Percentiles rank a stretch among this genome's conserved stretches.
These are phyloP conservation scores for Hemileccinum hortonii DNA, from an alignment of 1,284 basidiomycete species.

Conservation along the genomic window DNA sequence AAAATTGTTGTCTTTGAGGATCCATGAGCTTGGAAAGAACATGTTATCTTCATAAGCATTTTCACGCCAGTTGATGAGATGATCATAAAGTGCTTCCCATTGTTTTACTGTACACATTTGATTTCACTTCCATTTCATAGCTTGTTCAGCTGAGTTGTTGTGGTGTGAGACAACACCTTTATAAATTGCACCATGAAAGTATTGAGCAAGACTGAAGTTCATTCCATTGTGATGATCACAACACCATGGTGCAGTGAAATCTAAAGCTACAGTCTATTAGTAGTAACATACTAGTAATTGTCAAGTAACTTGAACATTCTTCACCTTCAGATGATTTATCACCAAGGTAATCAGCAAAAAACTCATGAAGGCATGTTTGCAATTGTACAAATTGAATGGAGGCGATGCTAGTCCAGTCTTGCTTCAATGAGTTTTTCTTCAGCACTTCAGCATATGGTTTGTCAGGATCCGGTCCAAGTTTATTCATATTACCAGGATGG, in stretches of 20 bases:
- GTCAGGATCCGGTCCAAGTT: background rate
- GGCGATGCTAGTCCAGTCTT: background rate
- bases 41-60: no score
- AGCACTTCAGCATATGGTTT: background rate
- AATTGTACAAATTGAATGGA: background rate
- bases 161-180: no score
- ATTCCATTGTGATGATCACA: background rate
- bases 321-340: background rate
- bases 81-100: no score
- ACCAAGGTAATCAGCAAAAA: background rate
- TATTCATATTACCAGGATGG: no score
- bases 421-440: background rate
- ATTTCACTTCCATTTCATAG: background rate
- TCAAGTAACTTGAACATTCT: background rate
- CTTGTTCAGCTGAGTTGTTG: background rate
- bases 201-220: background rate
- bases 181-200: constrained; percentile 1
- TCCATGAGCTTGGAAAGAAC: no score
- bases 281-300: no score
- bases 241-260: background rate
- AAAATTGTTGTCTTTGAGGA: no score
- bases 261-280: background rate
- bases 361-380: background rate
- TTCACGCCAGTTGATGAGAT: no score
- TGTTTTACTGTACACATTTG: no score